phyloP scores from a whole-genome alignment of 805 yeast genomes.

The Candida cerambycidarum region DNA sequence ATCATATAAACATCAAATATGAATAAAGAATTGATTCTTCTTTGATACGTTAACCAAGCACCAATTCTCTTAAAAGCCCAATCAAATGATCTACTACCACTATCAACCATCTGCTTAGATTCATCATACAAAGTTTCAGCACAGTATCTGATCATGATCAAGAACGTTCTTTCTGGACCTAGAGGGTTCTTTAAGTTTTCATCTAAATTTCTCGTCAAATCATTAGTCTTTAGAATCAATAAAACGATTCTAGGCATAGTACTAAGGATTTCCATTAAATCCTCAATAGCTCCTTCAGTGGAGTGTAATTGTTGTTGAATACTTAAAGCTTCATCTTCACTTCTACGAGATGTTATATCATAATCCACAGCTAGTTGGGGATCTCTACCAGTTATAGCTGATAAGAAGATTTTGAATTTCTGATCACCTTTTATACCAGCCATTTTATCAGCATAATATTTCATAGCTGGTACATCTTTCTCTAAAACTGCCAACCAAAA shows the following conservation, averaged over 20 bases:
- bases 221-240: conserved; percentile 89
- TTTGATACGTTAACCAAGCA: conserved; percentile 37
- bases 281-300: conserved; percentile 64
- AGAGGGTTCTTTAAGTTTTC: conserved; percentile 78
- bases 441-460: conserved; percentile 68
- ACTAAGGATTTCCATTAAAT: conserved; percentile 76
- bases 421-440: conserved; percentile 77
- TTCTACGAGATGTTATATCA: conserved; percentile 53
- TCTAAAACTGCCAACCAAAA: conserved; percentile 91
- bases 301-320: conserved; percentile 64
- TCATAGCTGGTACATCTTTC: conserved; percentile 64
- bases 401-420: conserved; percentile 76
- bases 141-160: conserved; percentile 89
- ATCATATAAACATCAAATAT: conserved; percentile 27
- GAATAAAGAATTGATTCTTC: conserved; percentile 29
- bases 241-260: conserved; percentile 83
- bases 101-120: conserved; percentile 41
- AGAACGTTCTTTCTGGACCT: conserved; percentile 83
- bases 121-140: conserved; percentile 78
- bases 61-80: conserved; percentile 11
- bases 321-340: conserved; percentile 58
- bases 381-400: conserved; percentile 94
- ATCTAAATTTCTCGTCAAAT: conserved; percentile 84
- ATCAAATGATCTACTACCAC: conserved; percentile 19
- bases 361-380: conserved; percentile 70